Conservation (phyloP, 2,329 filamentous ascomycete species). For the Mariannaea sp. region DNA sequence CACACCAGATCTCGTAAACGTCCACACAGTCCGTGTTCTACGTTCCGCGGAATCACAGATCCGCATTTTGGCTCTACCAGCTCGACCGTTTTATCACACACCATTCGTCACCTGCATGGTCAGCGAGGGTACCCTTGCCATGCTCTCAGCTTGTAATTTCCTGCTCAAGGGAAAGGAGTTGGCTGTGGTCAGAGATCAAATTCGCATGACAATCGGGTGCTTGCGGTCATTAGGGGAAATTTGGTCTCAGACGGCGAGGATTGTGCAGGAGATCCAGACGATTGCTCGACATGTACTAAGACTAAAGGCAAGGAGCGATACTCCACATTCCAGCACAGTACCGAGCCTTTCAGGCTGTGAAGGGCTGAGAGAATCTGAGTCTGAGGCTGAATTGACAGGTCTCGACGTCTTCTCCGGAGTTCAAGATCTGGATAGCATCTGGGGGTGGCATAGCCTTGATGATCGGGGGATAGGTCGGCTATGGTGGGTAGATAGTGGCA, state of each 20-base stretch:
- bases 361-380: too few relatives aligned
- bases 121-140: conserved; percentile 22
- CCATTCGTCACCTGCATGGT: conserved; percentile 30
- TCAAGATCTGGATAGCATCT: conserved; percentile 9
- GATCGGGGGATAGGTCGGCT: too few relatives aligned
- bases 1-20: conserved; percentile 20
- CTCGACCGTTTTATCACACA: conserved; percentile 18
- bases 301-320: background rate
- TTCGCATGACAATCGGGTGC: conserved; percentile 24
- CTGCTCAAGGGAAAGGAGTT: conserved; percentile 11
- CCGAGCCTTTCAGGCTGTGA: too few relatives aligned
- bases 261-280: conserved; percentile 26
- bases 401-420: background rate
- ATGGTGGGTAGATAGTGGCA: too few relatives aligned
- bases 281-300: conserved; percentile 28
- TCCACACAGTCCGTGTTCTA: conserved; percentile 22
- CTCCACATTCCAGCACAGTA: too few relatives aligned
- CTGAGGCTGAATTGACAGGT: too few relatives aligned
- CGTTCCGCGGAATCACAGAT: conserved; percentile 26
- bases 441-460: conserved; percentile 12
- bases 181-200: conserved; percentile 24
- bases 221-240: conserved; percentile 15
- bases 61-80: conserved; percentile 14
- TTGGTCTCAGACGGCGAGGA: conserved; percentile 25
- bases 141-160: conserved; percentile 25